A percentile compares a stretch with the other conserved stretches of the same genome.
Conservation (phyloP, 495 filamentous ascomycete genomes). For the Penicillium cataractarum region DNA sequence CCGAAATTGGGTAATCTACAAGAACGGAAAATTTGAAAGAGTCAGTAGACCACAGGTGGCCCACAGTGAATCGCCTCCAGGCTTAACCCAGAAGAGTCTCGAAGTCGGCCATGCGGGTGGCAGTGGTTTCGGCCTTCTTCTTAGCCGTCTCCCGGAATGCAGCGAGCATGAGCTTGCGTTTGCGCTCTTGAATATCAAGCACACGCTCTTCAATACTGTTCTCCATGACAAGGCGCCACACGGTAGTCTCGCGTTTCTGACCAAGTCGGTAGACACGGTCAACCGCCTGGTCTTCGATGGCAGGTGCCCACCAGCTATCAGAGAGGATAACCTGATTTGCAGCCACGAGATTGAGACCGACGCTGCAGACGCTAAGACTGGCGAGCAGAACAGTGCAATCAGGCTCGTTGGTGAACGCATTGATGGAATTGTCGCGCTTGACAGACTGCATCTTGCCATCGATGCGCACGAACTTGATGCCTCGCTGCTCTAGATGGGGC, state of each 20-base stretch:
- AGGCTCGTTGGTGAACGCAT: conserved; percentile 66
- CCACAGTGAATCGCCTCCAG: neutral
- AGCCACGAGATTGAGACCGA: conserved; percentile 87
- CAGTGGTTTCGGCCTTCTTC: conserved; percentile 52
- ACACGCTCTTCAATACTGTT: conserved; percentile 85
- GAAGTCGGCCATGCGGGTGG: conserved; percentile 59
- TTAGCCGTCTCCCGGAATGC: conserved; percentile 71
- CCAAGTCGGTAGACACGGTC: conserved; percentile 89
- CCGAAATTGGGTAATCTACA: conserved; percentile 1
- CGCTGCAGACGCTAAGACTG: conserved; percentile 77
- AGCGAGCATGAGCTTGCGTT: conserved; percentile 75
- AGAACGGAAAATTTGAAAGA: neutral
- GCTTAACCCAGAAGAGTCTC: conserved; percentile 52
- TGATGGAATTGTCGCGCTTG: conserved; percentile 70
- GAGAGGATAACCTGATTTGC: conserved; percentile 85
- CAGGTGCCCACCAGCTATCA: conserved; percentile 93
- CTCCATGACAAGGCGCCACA: conserved; percentile 84
- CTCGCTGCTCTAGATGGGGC: conserved; percentile 62
- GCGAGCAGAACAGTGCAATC: conserved; percentile 80
- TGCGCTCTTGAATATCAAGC: conserved; percentile 77
- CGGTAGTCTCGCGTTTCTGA: conserved; percentile 75
- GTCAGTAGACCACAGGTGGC: neutral
- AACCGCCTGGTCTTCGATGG: conserved; percentile 91
- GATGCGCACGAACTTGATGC: conserved; percentile 71
- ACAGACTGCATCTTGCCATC: conserved; percentile 78